A percentile compares a stretch with the other conserved stretches of the same genome.
Conservation (phyloP, 306 rosid species). For the Lithocarpus polystachyus region DNA sequence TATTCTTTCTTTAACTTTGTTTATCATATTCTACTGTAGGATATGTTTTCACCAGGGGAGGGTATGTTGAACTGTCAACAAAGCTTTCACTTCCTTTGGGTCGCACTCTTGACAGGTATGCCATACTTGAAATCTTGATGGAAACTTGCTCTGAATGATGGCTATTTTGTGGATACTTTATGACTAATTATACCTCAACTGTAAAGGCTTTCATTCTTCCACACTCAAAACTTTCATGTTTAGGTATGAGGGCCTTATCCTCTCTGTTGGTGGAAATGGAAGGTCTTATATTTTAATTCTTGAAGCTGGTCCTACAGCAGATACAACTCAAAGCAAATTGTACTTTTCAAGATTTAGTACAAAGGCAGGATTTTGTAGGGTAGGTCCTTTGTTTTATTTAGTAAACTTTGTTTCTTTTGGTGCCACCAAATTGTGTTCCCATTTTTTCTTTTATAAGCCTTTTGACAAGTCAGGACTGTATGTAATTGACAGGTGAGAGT, state of each 20-base stretch:
- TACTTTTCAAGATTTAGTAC: slow-evolving; percentile 85
- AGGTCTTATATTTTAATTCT: slow-evolving; percentile 83
- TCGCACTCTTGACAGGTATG: slow-evolving; percentile 83
- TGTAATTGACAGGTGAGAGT: slow-evolving; percentile 76
- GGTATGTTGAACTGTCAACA: slow-evolving; percentile 83
- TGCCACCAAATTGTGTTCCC: slow-evolving; percentile 4
- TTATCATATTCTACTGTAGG: slow-evolving; percentile 41
- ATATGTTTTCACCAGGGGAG: slow-evolving; percentile 91
- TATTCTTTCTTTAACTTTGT: slow-evolving; percentile 1
- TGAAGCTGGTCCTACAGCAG: slow-evolving; percentile 83
- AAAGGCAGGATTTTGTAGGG: slow-evolving; percentile 96
- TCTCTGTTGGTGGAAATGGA: slow-evolving; percentile 97
- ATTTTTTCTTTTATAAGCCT: slow-evolving; percentile 2
- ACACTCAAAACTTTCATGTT: slow-evolving; percentile 13
- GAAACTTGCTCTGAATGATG: not conserved
- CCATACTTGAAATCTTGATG: slow-evolving; percentile 9
- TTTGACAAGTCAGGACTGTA: slow-evolving; percentile 8
- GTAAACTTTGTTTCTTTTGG: not conserved
- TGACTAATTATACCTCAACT: not conserved
- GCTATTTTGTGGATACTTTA: not conserved
- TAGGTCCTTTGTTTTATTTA: slow-evolving; percentile 21
- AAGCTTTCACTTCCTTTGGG: slow-evolving; percentile 89
- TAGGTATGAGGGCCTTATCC: slow-evolving; percentile 94
- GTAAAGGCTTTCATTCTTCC: slow-evolving; percentile 9
- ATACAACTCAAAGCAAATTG: slow-evolving; percentile 77